These are phyloP conservation scores for Allantophomopsis lycopodina DNA, from an alignment of 2,329 filamentous ascomycete species.

Conservation along the genomic window DNA sequence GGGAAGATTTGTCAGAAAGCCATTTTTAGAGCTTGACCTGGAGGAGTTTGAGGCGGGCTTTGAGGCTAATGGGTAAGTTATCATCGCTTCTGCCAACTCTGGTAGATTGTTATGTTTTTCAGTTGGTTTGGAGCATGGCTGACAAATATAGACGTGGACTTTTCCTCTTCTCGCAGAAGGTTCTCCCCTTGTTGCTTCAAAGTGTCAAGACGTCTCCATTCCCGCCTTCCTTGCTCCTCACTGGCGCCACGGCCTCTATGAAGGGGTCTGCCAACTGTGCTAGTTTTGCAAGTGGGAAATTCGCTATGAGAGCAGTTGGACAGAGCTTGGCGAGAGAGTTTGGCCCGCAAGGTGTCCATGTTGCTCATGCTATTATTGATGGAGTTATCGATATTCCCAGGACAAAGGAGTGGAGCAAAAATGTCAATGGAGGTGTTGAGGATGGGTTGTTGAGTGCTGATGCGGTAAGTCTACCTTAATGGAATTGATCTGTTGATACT, in stretches of 20 bases:
- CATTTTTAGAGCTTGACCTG: constrained; percentile 40
- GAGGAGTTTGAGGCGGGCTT: constrained; percentile 35
- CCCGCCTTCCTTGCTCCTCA: constrained; percentile 73
- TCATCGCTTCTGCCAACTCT: background rate
- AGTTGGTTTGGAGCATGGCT: background rate
- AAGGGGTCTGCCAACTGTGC: constrained; percentile 58
- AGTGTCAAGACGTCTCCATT: constrained; percentile 37
- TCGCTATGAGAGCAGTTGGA: constrained; percentile 58
- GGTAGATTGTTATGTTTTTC: background rate
- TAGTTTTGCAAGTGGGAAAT: constrained; percentile 68
- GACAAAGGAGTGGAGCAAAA: constrained; percentile 34
- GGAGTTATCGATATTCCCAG: constrained; percentile 72
- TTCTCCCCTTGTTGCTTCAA: constrained; percentile 57
- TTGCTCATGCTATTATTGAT: constrained; percentile 72
- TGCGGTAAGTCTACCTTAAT: constrained; percentile 39
- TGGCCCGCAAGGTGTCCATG: constrained; percentile 70
- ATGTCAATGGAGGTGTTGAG: constrained; percentile 28
- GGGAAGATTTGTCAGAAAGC: constrained; percentile 33
- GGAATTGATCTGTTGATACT: constrained; percentile 3
- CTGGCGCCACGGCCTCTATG: constrained; percentile 71
- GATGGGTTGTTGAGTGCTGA: constrained; percentile 60
- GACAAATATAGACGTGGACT: constrained; percentile 40
- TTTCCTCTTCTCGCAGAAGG: constrained; percentile 61
- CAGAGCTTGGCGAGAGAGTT: constrained; percentile 75
- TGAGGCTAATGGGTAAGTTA: constrained; percentile 32